Conservation (phyloP, 305 asterid genomes). For the Solanum hybrid region DNA sequence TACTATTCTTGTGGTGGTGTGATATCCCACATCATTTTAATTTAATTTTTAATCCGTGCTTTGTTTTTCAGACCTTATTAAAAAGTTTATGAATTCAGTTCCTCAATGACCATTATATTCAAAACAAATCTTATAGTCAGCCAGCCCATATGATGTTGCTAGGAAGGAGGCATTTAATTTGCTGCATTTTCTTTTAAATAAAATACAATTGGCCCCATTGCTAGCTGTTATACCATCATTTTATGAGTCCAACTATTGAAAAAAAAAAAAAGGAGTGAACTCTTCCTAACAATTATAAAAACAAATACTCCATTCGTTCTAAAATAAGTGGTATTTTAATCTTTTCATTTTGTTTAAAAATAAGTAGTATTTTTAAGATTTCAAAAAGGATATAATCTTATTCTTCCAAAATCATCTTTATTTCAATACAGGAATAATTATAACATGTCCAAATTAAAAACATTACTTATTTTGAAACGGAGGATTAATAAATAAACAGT, state of each 20-base stretch:
- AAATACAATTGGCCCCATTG: neutral
- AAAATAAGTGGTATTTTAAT: neutral
- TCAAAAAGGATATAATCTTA: neutral
- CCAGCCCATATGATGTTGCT: neutral
- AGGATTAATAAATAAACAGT: neutral
- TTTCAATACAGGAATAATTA: neutral
- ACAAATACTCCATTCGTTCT: neutral
- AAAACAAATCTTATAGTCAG: neutral
- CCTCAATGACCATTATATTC: neutral
- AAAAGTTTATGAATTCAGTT: neutral
- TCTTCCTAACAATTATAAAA: neutral
- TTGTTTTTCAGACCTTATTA: neutral
- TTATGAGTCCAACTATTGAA: neutral
- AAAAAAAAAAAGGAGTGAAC: neutral
- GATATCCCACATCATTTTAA: neutral
- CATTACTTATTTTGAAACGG: neutral
- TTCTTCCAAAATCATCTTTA: too few relatives aligned
- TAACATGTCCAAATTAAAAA: neutral
- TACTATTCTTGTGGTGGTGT: neutral
- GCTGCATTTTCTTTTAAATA: neutral
- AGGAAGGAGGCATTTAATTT: neutral
- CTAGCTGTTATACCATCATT: neutral
- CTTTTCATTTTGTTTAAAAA: too few relatives aligned
- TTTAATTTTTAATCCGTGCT: neutral
- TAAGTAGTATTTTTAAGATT: too few relatives aligned